These are phyloP conservation scores for Sphagnum fallax DNA, from an alignment of 228 moss, liverwort and hornwort genomes.

Conservation along the genomic window DNA sequence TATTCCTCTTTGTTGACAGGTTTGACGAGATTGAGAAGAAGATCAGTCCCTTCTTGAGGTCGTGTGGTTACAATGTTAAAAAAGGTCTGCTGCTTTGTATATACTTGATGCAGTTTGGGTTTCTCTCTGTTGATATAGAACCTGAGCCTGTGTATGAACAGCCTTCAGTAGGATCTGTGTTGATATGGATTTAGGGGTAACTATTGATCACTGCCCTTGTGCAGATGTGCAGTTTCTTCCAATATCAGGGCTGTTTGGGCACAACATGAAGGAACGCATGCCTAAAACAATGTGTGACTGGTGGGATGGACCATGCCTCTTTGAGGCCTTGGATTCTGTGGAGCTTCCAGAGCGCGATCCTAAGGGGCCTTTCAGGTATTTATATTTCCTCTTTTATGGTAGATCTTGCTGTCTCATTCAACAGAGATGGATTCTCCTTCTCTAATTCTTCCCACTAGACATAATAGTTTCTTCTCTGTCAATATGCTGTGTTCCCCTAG, in stretches of 20 bases:
- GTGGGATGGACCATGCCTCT: conserved; percentile 85
- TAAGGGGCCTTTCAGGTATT: conserved; percentile 69
- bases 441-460: too few relatives aligned
- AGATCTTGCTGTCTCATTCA: too few relatives aligned
- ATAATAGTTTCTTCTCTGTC: too few relatives aligned
- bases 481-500: too few relatives aligned
- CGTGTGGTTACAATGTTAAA: conserved; percentile 84
- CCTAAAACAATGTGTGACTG: conserved; percentile 48
- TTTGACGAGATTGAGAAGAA: conserved; percentile 95
- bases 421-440: too few relatives aligned
- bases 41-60: conserved; percentile 73
- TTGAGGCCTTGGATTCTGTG: conserved; percentile 81
- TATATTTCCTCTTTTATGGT: not conserved
- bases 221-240: conserved; percentile 87
- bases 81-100: conserved; percentile 38
- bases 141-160: too few relatives aligned
- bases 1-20: conserved; percentile 20
- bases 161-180: too few relatives aligned
- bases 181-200: too few relatives aligned
- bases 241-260: conserved; percentile 77
- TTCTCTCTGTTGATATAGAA: too few relatives aligned
- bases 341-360: conserved; percentile 79
- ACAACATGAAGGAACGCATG: conserved; percentile 71
- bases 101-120: too few relatives aligned
- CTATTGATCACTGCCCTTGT: not conserved